Evolutionary conservation across 2,329 filamentous ascomycete species (phyloP).

Genomic region (Penicillium decumbens): DNA sequence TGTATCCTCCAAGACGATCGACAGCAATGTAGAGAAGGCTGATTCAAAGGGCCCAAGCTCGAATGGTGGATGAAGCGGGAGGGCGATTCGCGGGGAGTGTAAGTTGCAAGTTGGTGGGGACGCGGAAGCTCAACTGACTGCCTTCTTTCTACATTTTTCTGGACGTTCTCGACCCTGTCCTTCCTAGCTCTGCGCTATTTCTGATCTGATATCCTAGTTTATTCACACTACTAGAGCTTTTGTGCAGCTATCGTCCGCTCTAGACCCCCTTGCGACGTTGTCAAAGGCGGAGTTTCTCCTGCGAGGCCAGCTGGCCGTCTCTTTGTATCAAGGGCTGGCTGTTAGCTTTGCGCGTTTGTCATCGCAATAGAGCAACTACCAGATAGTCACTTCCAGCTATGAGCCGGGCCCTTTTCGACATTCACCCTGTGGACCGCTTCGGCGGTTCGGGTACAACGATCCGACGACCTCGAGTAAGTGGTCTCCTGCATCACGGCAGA

Average conservation of each 20-base stretch:
- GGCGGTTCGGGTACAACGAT: constrained; percentile 64
- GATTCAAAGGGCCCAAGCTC: background rate
- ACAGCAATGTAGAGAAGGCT: background rate
- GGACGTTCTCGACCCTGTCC: background rate
- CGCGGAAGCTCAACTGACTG: constrained; percentile 4
- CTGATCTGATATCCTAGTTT: background rate
- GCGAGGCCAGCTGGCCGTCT: background rate
- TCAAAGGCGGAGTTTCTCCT: background rate
- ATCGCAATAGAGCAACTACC: background rate
- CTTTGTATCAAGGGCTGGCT: constrained; percentile 1
- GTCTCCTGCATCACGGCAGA: background rate
- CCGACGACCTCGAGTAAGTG: constrained; percentile 64
- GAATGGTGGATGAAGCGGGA: constrained; percentile 4
- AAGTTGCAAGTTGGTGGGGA: constrained; percentile 19
- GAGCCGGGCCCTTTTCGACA: constrained; percentile 51
- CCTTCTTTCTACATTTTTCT: constrained; percentile 2
- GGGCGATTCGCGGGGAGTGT: constrained; percentile 16
- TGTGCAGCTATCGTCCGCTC: background rate
- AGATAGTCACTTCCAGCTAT: constrained; percentile 18
- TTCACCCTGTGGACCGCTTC: constrained; percentile 68
- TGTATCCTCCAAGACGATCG: background rate
- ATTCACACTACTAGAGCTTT: background rate
- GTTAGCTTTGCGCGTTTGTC: background rate
- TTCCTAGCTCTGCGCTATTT: background rate
- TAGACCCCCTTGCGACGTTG: background rate